A percentile compares a stretch with the other conserved stretches of the same genome.
Conservation (phyloP, 2,329 filamentous ascomycete species). For the Botrytis medusae region DNA sequence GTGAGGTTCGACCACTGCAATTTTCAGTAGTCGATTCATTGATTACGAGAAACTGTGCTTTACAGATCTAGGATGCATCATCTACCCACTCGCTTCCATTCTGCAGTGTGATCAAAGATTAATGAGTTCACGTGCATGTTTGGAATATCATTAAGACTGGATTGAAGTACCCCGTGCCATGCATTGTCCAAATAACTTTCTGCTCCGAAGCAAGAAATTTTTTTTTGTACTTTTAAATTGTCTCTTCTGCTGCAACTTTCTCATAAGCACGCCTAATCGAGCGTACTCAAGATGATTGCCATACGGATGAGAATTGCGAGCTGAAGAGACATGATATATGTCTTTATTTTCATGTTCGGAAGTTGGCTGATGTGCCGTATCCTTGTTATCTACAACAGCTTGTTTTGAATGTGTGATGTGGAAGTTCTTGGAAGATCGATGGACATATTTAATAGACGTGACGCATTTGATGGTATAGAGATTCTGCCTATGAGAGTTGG, state of each 20-base stretch:
- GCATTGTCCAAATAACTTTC: neutral
- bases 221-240: neutral
- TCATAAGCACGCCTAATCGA: neutral
- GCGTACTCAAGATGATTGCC: neutral
- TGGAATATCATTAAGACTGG: neutral
- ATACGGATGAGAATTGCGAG: neutral
- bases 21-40: neutral
- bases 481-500: no score
- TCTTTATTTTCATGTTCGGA: no score
- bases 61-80: neutral
- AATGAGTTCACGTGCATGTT: neutral
- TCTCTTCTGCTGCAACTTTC: neutral
- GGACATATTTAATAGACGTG: no score
- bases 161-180: neutral
- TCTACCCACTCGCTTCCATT: neutral
- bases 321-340: no score
- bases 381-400: no score
- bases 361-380: no score
- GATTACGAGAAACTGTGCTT: neutral
- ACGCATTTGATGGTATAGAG: neutral
- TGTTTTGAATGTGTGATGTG: no score
- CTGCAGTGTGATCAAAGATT: neutral
- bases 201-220: neutral
- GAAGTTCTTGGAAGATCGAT: no score
- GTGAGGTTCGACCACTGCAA: neutral